These are phyloP conservation scores for Pichia nakasei DNA, from an alignment of 805 yeast genomes.

Conservation along the genomic window DNA sequence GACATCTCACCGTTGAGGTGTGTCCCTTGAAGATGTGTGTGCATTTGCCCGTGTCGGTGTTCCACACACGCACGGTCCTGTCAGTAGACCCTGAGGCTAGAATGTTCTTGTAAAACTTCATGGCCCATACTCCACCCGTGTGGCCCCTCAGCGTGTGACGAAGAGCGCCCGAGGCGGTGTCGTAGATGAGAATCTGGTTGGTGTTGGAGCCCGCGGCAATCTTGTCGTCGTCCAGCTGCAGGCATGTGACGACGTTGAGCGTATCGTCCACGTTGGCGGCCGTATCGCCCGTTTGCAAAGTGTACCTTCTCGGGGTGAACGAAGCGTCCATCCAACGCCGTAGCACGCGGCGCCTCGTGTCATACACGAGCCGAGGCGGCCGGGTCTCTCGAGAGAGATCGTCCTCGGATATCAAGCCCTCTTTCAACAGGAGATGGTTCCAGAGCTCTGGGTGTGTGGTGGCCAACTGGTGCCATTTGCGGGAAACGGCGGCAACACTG, in stretches of 20 bases:
- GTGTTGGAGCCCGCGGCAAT: conserved; percentile 93
- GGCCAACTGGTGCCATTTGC: conserved; percentile 59
- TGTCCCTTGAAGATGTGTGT: conserved; percentile 91
- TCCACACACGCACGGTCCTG: conserved; percentile 91
- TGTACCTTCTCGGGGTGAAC: conserved; percentile 57
- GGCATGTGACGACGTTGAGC: conserved; percentile 80
- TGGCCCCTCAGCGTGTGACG: conserved; percentile 68
- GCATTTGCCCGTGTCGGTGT: conserved; percentile 72
- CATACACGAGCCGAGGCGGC: conserved; percentile 36
- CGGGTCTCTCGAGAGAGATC: conserved; percentile 1
- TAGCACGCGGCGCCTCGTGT: conserved; percentile 47
- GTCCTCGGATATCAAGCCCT: conserved; percentile 24
- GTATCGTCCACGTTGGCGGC: conserved; percentile 66
- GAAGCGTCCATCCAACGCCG: conserved; percentile 75
- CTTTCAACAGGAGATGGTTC: conserved; percentile 55
- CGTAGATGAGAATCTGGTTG: conserved; percentile 69
- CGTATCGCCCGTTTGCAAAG: conserved; percentile 57
- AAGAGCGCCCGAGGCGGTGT: conserved; percentile 62
- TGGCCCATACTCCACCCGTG: conserved; percentile 98
- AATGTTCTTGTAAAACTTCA: conserved; percentile 75
- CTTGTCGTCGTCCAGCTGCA: conserved; percentile 85
- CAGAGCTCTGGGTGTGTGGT: conserved; percentile 57
- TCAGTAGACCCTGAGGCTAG: conserved; percentile 93
- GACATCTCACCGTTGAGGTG: conserved; percentile 85
- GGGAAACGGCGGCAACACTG: conserved; percentile 39